Evolutionary conservation across 2,329 filamentous ascomycete genomes (phyloP).

Genomic region (Trichoderma atrobrunneum): DNA sequence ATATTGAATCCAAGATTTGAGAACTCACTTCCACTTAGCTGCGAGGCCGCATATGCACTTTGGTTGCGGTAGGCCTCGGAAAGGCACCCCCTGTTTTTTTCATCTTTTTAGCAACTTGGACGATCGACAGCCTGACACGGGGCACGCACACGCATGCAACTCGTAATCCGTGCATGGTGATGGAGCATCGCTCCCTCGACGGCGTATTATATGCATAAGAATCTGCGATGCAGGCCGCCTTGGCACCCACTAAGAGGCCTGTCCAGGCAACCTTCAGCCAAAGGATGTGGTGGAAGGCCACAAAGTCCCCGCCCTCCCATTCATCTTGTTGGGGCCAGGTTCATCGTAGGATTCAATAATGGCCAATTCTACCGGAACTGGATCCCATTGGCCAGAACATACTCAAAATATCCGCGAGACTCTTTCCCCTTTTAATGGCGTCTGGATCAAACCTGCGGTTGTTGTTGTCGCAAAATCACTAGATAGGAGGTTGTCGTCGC

Average conservation of each 20-base stretch:
- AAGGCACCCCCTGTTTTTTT: not conserved
- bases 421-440: slow-evolving; percentile 35
- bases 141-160: slow-evolving; percentile 12
- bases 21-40: not conserved
- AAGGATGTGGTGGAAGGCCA: slow-evolving; percentile 4
- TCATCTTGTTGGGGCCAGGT: not conserved
- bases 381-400: slow-evolving; percentile 30
- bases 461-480: slow-evolving; percentile 1
- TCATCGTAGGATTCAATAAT: not conserved
- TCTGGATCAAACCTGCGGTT: slow-evolving; percentile 29
- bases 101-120: slow-evolving; percentile 8
- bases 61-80: slow-evolving; percentile 2
- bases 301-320: slow-evolving; percentile 4
- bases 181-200: not conserved
- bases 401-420: slow-evolving; percentile 37
- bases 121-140: slow-evolving; percentile 18
- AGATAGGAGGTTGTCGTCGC: not conserved
- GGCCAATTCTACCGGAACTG: slow-evolving; percentile 25
- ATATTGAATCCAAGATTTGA: not conserved
- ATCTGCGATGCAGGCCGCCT: slow-evolving; percentile 1
- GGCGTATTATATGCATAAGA: not conserved
- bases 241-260: slow-evolving; percentile 24
- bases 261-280: slow-evolving; percentile 22
- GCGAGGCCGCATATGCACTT: slow-evolving; percentile 7
- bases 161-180: slow-evolving; percentile 1